Evolutionary conservation across 2,329 filamentous ascomycete genomes (phyloP).

Genomic region (Alternaria sp.): DNA sequence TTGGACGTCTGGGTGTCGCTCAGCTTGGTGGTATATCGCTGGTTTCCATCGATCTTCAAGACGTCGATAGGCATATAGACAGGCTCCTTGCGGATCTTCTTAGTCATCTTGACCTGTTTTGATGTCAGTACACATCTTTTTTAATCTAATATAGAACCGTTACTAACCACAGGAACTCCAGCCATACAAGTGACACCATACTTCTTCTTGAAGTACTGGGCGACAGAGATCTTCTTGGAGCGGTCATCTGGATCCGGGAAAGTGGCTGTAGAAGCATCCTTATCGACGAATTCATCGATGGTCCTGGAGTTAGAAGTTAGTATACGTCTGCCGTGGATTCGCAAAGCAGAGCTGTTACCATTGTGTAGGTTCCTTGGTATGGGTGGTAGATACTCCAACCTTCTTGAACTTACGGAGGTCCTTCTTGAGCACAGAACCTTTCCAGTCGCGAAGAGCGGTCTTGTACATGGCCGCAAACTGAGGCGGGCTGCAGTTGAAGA

Average conservation of each 20-base stretch:
- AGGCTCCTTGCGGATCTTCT: slow-evolving; percentile 52
- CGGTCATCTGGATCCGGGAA: slow-evolving; percentile 69
- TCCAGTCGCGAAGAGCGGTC: slow-evolving; percentile 38
- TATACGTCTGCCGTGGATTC: neutral
- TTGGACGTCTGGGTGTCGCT: slow-evolving; percentile 71
- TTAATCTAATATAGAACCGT: neutral
- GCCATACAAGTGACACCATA: slow-evolving; percentile 61
- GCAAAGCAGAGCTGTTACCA: slow-evolving; percentile 40
- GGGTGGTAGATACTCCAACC: slow-evolving; percentile 52
- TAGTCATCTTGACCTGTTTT: slow-evolving; percentile 56
- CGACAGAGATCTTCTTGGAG: slow-evolving; percentile 63
- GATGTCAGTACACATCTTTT: neutral
- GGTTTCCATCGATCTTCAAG: slow-evolving; percentile 61
- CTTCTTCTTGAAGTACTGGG: slow-evolving; percentile 62
- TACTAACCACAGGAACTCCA: slow-evolving; percentile 63
- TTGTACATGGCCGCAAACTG: slow-evolving; percentile 25
- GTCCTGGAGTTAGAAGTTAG: slow-evolving; percentile 28
- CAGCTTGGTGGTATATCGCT: slow-evolving; percentile 67
- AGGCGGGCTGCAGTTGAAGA: slow-evolving; percentile 37
- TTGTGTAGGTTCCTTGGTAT: slow-evolving; percentile 50
- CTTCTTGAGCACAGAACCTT: slow-evolving; percentile 35
- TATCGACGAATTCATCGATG: slow-evolving; percentile 59
- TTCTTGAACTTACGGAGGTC: slow-evolving; percentile 55
- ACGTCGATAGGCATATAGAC: slow-evolving; percentile 66
- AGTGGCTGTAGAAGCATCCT: slow-evolving; percentile 54